Base-by-base conservation (phyloP, 768 basidiomycete genomes). In the Trametes gibbosa region DNA sequence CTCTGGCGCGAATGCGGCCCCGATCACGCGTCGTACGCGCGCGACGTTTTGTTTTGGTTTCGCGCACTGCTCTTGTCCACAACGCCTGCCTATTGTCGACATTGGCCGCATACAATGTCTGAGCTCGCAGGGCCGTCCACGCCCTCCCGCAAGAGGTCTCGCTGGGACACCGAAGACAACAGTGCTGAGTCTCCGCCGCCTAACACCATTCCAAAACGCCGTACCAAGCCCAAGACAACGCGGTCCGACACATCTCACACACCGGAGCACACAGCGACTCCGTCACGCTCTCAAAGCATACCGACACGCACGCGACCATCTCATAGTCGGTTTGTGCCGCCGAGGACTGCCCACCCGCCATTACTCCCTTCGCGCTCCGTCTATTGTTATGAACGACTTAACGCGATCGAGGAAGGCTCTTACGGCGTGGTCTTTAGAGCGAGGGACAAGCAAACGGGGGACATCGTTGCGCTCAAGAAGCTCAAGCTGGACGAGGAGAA, bases 391-490 rank as follows among this genome's bases (percentile, higher is more conserved):
- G 95, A 98, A 66, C 80, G 91, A 41, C 79, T 99, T 54, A 99
- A 99, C 72, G 92, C 97, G 66, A 99, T 99, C 66, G 97, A 98
- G 74, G 97, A 99, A 75, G 97, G 97, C 5, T 94, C 92, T 0
- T 99, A 99, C 65, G 97, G 97, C 17, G 86, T 98, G 39, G 97
- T 99, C 16, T 98, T 93, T 63, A 86, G 97, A n/a, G 97, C 97
- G 21, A 80, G 85, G 65, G 96, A 98, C 75, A 96, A 92, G 71
- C 83, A 92, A 69, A 94, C 95, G 0, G 93, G 94, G 5, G 95
- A 95, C 63, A 92, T 98, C 23, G 97, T 98, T 25, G 97, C 97
- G 14, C 73, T 99, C 67, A 99, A 99, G 77, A 98, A 95, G 73
- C 81, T 99, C 56, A 99, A 99, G 75, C 84, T 99, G 56, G 96